These are phyloP conservation scores for Paramecium primaurelia DNA, from an alignment of 73 alveolate genomes.

Conservation along the genomic window DNA sequence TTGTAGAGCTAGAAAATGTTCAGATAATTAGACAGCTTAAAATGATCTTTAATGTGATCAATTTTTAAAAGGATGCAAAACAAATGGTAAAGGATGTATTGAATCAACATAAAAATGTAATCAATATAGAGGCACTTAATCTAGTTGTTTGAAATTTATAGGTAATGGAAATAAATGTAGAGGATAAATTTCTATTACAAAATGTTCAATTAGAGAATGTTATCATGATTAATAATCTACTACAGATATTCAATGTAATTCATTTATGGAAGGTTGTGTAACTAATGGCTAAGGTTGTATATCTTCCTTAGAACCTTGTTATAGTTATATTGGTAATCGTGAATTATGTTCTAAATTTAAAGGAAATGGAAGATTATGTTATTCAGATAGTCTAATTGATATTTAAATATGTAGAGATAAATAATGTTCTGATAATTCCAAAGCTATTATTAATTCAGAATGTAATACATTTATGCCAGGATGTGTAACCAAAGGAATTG, in stretches of 20 bases:
- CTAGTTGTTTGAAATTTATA: neutral
- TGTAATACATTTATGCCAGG: neutral
- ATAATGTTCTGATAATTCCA: neutral
- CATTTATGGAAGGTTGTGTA: neutral
- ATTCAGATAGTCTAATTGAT: neutral
- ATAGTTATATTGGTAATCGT: neutral
- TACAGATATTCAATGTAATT: neutral
- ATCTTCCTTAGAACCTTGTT: neutral
- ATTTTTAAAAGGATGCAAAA: neutral
- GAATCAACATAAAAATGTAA: neutral
- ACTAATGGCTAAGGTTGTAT: neutral
- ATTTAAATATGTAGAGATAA: neutral
- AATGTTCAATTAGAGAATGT: neutral
- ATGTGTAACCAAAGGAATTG: conserved; percentile 1
- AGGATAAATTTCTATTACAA: neutral
- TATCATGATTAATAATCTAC: neutral
- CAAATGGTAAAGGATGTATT: neutral
- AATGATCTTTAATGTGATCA: neutral
- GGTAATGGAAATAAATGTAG: neutral
- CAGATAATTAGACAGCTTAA: neutral
- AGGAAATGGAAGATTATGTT: neutral
- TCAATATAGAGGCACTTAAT: neutral
- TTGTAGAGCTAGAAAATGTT: neutral
- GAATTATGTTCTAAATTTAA: neutral
- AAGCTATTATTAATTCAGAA: neutral